These are phyloP conservation scores for Kodamaea plutei DNA, from an alignment of 1,139 yeast species.

Conservation along the genomic window DNA sequence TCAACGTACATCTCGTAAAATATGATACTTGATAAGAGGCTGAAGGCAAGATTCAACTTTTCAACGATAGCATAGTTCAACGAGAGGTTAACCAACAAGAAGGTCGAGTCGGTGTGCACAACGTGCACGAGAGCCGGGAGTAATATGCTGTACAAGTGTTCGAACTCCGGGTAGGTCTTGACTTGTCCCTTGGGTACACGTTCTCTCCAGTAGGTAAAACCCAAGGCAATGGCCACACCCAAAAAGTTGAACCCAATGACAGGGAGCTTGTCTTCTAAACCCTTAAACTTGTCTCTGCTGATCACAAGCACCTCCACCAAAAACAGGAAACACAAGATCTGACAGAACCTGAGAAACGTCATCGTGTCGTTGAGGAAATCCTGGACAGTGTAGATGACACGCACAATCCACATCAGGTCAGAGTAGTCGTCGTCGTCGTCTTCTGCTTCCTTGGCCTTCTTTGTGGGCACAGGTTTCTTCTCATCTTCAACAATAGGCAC, in stretches of 20 bases:
- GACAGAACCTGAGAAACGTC: constrained; percentile 29
- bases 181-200: constrained; percentile 14
- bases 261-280: constrained; percentile 19
- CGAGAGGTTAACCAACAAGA: constrained; percentile 31
- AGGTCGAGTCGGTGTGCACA: constrained; percentile 18
- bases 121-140: constrained; percentile 28
- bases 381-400: constrained; percentile 27
- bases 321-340: constrained; percentile 29
- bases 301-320: constrained; percentile 30
- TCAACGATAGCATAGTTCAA: constrained; percentile 36
- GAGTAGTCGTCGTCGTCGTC: constrained; percentile 10
- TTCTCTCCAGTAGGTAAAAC: constrained; percentile 24
- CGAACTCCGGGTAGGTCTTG: constrained; percentile 34
- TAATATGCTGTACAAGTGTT: constrained; percentile 31
- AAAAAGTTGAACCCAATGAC: constrained; percentile 32
- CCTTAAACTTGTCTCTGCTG: constrained; percentile 15
- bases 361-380: constrained; percentile 38
- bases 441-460: constrained; percentile 7
- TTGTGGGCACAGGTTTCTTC: background rate
- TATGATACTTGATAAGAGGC: constrained; percentile 26
- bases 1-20: constrained; percentile 31
- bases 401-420: constrained; percentile 10
- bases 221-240: constrained; percentile 31
- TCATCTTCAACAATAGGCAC: background rate
- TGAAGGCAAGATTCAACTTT: constrained; percentile 29